Evolutionary conservation across 495 filamentous ascomycete genomes (phyloP).

Genomic region (Penicillium odoratum): DNA sequence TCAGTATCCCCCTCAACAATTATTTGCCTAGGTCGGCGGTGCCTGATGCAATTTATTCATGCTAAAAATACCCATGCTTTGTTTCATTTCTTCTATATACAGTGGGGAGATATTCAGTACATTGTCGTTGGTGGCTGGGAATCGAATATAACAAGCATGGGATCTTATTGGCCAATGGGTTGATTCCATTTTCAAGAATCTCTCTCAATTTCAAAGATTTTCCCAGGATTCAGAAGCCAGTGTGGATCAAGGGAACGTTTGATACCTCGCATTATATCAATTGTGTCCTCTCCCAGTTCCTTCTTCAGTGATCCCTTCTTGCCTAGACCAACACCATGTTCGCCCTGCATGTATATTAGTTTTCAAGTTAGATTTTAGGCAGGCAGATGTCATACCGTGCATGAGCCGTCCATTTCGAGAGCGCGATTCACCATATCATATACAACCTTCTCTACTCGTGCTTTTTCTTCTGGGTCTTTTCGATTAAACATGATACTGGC

Average conservation of each 20-base stretch:
- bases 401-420: conserved; percentile 88
- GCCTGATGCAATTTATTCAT: background rate
- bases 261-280: conserved; percentile 82
- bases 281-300: conserved; percentile 79
- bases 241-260: conserved; percentile 82
- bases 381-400: conserved; percentile 54
- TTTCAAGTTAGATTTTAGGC: background rate
- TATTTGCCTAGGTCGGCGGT: background rate
- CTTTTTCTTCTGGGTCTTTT: conserved; percentile 59
- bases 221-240: conserved; percentile 91
- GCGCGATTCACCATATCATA: conserved; percentile 79
- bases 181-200: conserved; percentile 4
- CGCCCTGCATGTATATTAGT: conserved; percentile 51
- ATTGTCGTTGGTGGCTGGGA: background rate
- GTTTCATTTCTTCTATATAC: background rate
- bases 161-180: background rate
- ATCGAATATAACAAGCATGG: background rate
- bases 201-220: conserved; percentile 68
- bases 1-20: background rate
- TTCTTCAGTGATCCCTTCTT: conserved; percentile 79
- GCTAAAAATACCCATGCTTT: background rate
- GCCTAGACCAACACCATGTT: conserved; percentile 86
- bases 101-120: background rate
- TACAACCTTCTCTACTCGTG: conserved; percentile 66
- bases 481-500: conserved; percentile 72